These are phyloP conservation scores for Naumovozyma castellii DNA, from an alignment of 805 yeast species.

Conservation along the genomic window DNA sequence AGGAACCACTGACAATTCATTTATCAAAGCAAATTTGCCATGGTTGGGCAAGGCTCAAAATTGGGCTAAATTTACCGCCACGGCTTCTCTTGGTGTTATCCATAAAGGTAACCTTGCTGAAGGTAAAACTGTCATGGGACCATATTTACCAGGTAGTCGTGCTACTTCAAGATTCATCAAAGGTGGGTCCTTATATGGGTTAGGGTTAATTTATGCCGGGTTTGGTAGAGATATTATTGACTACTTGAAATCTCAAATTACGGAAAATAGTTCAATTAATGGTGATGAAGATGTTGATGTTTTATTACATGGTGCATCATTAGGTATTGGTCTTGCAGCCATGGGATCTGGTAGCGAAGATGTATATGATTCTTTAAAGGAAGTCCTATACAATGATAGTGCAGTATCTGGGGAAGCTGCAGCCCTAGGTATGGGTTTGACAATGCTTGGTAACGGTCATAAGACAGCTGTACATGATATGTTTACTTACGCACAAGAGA, in stretches of 20 bases:
- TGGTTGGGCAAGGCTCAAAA: slow-evolving; percentile 97
- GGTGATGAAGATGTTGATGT: slow-evolving; percentile 69
- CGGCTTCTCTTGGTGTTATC: slow-evolving; percentile 95
- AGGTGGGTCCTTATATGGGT: slow-evolving; percentile 90
- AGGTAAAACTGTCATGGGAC: slow-evolving; percentile 77
- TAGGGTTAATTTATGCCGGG: slow-evolving; percentile 92
- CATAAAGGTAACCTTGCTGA: slow-evolving; percentile 91
- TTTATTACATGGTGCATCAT: slow-evolving; percentile 86
- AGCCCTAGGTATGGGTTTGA: slow-evolving; percentile 90
- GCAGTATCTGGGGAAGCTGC: slow-evolving; percentile 96
- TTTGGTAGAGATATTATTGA: slow-evolving; percentile 84
- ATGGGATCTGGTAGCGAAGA: slow-evolving; percentile 77
- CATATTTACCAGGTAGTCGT: slow-evolving; percentile 75
- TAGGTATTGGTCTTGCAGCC: slow-evolving; percentile 93
- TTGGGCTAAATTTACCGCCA: slow-evolving; percentile 96
- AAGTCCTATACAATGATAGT: slow-evolving; percentile 77
- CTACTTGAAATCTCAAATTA: slow-evolving; percentile 63
- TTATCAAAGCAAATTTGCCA: slow-evolving; percentile 80
- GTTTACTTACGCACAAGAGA: slow-evolving; percentile 86
- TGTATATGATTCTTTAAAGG: slow-evolving; percentile 73
- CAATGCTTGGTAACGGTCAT: slow-evolving; percentile 85
- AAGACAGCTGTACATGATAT: slow-evolving; percentile 62
- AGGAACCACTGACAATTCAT: slow-evolving; percentile 92
- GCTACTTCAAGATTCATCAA: slow-evolving; percentile 73
- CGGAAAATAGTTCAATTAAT: slow-evolving; percentile 49